Base-by-base conservation (phyloP, 225 moss, liverwort and hornwort species). In the Bryoerythrophyllum caledonicum region DNA sequence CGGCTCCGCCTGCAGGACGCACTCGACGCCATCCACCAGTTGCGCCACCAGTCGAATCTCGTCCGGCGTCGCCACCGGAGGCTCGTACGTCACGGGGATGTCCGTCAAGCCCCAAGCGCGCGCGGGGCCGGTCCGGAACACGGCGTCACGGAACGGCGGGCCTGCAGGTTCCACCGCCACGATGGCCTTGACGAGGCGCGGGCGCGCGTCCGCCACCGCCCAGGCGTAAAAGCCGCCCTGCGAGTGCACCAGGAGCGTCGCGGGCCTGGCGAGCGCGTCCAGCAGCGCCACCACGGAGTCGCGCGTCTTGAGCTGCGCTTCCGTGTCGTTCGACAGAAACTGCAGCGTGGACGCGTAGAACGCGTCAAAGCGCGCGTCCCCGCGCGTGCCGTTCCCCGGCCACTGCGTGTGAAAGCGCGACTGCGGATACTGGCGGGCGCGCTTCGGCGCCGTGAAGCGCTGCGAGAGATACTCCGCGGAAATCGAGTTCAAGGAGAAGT, bases 81-180 rank as follows among this genome's bases (percentile, higher is more conserved):
- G 82, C 0, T 75, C n/a, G 63, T 65, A 83, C 6, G 46, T 51
- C 17, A 83, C 2, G 11, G 82, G 7, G 9, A 83, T 79, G 57
- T 79, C 75, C 11, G 74, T 79, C 71, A 79, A 40, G 1, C 82
- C 82, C 82, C 79, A 83, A 1, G 70, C 53, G 19, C 74, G 82
- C 7, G 74, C 27, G 2, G 64, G 28, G 27, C 20, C 10, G 12
- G 6, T 5, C 0, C 9, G 6, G 44, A 78, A 78, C 24, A 60
- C 8, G n/a, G 46, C 20, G 8, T 74, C 24, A 27, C 23, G 41
- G 26, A 82, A 83, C 8, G 75, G 79, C 37, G 79, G 82, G 13
- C 82, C 82, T 3, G 32, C 4, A 3, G 82, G 82, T 38, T 79
- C 82, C 10, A 83, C 12, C 1, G 79, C 70, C 15, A 83, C 34